phyloP scores from a whole-genome alignment of 2,329 filamentous ascomycete species.

The Botrytis aclada region DNA sequence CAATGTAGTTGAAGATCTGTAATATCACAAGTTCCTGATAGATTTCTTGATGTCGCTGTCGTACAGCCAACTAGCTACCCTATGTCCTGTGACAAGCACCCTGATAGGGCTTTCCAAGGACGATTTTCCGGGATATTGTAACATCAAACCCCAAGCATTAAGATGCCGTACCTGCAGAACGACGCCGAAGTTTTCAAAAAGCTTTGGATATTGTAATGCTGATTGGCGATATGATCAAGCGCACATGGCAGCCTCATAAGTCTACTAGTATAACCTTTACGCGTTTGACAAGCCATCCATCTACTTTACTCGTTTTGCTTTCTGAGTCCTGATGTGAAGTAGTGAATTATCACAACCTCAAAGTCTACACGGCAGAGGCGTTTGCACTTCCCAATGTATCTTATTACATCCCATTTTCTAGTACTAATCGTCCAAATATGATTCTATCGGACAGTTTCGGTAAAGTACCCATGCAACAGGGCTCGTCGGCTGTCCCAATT shows the following conservation, averaged over 20 bases:
- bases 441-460: not conserved
- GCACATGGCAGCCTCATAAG: not conserved
- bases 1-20: not conserved
- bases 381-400: not conserved
- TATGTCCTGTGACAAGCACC: not conserved
- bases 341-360: not conserved
- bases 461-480: not conserved
- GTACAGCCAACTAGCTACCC: not conserved
- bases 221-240: not conserved
- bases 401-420: not conserved
- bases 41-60: not conserved
- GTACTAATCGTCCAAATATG: not conserved
- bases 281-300: not conserved
- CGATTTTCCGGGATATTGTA: not conserved
- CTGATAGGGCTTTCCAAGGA: not conserved
- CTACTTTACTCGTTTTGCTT: constrained; percentile 5
- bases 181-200: not conserved
- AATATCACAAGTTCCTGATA: not conserved
- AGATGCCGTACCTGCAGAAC: constrained; percentile 11
- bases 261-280: not conserved
- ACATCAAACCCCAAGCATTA: not conserved
- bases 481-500: not conserved
- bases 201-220: not conserved
- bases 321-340: not conserved
- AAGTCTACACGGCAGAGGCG: not conserved